Base-by-base conservation (phyloP, 805 yeast species). In the Starmerella floricola region DNA sequence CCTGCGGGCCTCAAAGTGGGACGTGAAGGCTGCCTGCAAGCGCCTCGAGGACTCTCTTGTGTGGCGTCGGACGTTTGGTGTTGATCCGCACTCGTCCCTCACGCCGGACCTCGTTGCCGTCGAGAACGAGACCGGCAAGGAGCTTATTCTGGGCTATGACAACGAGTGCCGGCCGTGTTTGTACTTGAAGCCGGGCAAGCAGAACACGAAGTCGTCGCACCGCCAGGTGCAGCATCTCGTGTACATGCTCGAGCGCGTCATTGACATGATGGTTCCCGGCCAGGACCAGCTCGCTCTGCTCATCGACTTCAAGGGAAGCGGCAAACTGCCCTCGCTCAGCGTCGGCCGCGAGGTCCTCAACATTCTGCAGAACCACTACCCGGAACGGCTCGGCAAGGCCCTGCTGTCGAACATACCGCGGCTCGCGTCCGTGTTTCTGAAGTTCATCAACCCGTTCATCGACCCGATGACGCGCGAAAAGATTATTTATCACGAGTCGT, bases 141-240 rank as follows among this genome's bases (percentile, higher is more conserved):
- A 88, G 62, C 79, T 88, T 19, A 78, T 88, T 40, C 65, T 91
- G 36, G 99, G 99, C 18, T 91, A 67, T 58, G 98, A 91, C 57
- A 80, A 79, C 54, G 86, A 81, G 55, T 72, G 79, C 19, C 74
- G 99, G 58, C 97, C 98, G 4, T 88, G 96, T 56, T 65, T 91
- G 28, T 88, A 88, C 60, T 69, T 91, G 59, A 81, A 83, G 60
- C 94, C 95, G 0, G 97, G 97, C 12, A 74, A 94, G 58, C 98
- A 91, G 63, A 91, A 91, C 64, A 91, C 99, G 13, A 83, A 84
- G 56, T 76, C 91, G 2, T 75, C 91, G 1, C 79, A 76, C 48
- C 73, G 88, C 53, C 99, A 91, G 59, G 95, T 91, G n/a, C 94
- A 91, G 62, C 95, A 86, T 59, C 67, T 91, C 59, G 97, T 91